Conservation (phyloP, 495 filamentous ascomycete genomes). For the Beverwykella pulmonaria region DNA sequence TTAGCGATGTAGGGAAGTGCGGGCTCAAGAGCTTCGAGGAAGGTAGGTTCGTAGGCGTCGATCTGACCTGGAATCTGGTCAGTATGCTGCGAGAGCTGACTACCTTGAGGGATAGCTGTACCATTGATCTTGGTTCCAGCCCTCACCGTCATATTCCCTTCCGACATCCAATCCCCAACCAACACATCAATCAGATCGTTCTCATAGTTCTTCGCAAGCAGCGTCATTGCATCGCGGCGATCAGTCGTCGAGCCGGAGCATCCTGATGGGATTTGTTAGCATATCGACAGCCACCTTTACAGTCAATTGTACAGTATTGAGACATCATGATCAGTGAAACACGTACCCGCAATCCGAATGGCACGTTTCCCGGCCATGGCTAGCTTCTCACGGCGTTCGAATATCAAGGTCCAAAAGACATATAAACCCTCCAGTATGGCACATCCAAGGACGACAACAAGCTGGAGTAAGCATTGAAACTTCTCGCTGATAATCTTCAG, state of each 20-base stretch:
- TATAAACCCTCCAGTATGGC: not conserved
- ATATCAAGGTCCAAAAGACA: not conserved
- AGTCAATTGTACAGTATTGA: no score
- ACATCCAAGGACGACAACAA: not conserved
- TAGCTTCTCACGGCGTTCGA: not conserved
- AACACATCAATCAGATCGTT: constrained; percentile 60
- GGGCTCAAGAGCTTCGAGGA: constrained; percentile 57
- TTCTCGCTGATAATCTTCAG: not conserved
- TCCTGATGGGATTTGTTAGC: no score
- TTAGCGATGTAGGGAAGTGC: constrained; percentile 56
- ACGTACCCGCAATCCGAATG: constrained; percentile 39
- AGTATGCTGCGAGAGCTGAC: not conserved
- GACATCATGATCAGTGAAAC: not conserved
- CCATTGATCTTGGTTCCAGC: constrained; percentile 51
- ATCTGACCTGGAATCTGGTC: constrained; percentile 20
- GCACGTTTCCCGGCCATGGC: constrained; percentile 24
- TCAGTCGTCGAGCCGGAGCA: constrained; percentile 59
- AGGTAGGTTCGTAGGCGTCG: constrained; percentile 56
- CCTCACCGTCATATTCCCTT: constrained; percentile 56
- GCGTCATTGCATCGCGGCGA: constrained; percentile 58
- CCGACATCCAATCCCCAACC: constrained; percentile 61
- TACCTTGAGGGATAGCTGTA: not conserved
- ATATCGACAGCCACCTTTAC: no score
- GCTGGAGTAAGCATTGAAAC: not conserved
- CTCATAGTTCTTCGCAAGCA: constrained; percentile 54